Evolutionary conservation across 257 asterid species (phyloP), one percentile per base, ranked within the genome.

Genomic region (Fraxinus americana): DNA sequence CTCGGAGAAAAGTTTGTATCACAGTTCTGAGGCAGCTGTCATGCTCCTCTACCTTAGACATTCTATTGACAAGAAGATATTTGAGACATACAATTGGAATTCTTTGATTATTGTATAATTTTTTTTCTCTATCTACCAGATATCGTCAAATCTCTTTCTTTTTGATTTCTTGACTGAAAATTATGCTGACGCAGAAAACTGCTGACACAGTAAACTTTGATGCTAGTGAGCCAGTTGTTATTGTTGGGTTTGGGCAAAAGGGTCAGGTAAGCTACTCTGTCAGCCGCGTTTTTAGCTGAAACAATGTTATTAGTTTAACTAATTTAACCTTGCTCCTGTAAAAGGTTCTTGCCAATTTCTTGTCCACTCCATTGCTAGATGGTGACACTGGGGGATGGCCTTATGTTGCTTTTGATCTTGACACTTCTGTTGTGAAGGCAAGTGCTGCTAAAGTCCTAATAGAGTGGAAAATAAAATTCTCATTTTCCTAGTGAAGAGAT

Each of bases 321-420:
- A 32, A 79, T 75, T 75, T 67, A 73, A 52, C 67, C 69, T 72
- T 36, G 80, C 63, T 25, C 65, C 34, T 80, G 32, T 73, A 38
- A 84, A 90, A 88, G 99, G 97, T 95, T 76, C 99, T 95, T 77
- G 99, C 99, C 83, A 93, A 95, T 79, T 93, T 95, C 85, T 89
- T 93, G 87, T 82, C 98, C 65, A 83, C 97, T 43, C 97, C 97
- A 70, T 82, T 93, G 91, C 94, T 88, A 36, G 94, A 94, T 71
- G 84, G 88, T 71, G 94, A 90, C 30, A 84, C 80, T 36, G 79
- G 19, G 34, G 97, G 94, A 78, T 86, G 92, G 88, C 97, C 97
- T 12, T 95, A 80, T 61, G 92, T 95, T 71, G 99, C 97, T 78
- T 95, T 95, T 79, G 99, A 95, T 88, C 91, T 95, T 52, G 96